A percentile compares a stretch with the other conserved stretches of the same genome.
Conservation (phyloP, 2,329 filamentous ascomycete species). For the Pyricularia pennisetigena region DNA sequence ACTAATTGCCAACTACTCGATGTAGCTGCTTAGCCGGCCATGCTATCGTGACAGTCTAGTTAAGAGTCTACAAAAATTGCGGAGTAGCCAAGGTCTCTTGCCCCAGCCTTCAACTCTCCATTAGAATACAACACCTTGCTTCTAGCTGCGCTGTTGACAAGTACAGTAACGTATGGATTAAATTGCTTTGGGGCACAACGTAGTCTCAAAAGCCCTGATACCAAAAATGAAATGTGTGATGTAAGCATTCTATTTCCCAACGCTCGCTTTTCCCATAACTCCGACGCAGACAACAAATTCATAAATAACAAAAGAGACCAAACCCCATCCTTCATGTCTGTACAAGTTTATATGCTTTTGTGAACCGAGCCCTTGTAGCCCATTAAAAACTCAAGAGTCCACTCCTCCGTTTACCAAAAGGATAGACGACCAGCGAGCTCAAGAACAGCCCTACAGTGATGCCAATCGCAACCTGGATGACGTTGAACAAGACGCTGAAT, state of each 20-base stretch:
- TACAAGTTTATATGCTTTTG: neutral
- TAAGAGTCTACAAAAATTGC: too few relatives aligned
- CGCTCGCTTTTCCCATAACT: neutral
- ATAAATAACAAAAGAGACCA: neutral
- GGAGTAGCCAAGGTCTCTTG: too few relatives aligned
- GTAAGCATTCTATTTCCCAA: neutral
- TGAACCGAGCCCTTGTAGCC: neutral
- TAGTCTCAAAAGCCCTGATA: too few relatives aligned
- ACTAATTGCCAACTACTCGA: too few relatives aligned
- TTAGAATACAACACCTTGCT: neutral
- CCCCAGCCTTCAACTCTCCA: too few relatives aligned
- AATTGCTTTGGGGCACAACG: too few relatives aligned
- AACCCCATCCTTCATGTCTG: neutral
- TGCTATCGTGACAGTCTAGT: too few relatives aligned
- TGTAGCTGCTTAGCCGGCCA: too few relatives aligned
- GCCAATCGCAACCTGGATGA: conserved; percentile 50
- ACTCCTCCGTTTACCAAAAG: conserved; percentile 26
- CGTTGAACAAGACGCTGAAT: conserved; percentile 43
- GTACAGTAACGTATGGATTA: too few relatives aligned
- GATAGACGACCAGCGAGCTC: conserved; percentile 43
- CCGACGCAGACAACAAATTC: neutral
- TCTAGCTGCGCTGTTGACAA: too few relatives aligned
- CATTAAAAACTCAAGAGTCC: conserved; percentile 5
- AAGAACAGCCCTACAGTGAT: conserved; percentile 49
- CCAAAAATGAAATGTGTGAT: neutral